Evolutionary conservation across 768 basidiomycete species (phyloP).

Genomic region (Lactarius trivialis): DNA sequence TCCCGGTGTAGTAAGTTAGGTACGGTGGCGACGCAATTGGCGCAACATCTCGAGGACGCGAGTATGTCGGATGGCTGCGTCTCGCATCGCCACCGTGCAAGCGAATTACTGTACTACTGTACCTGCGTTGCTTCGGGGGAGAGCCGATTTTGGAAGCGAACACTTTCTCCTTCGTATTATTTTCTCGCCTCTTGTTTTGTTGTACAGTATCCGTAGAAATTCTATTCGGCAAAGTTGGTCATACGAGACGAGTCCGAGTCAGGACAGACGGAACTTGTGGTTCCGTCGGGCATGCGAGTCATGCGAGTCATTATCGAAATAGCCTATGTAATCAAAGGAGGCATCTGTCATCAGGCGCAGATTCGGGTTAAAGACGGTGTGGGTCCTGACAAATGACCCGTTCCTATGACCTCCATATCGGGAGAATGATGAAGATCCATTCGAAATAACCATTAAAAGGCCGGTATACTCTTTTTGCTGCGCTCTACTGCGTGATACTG

Average conservation of each 20-base stretch:
- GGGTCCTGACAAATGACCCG: background rate
- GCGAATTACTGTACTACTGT: background rate
- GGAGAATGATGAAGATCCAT: background rate
- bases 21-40: background rate
- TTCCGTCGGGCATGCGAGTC: background rate
- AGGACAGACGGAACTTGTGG: background rate
- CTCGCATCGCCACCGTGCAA: background rate
- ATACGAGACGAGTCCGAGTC: background rate
- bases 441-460: background rate
- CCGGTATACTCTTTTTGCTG: too few species aligned
- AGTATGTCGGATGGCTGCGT: background rate
- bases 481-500: background rate
- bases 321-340: background rate
- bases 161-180: background rate
- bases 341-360: slow-evolving; percentile 9
- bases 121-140: slow-evolving; percentile 8
- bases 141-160: slow-evolving; percentile 14
- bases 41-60: background rate
- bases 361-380: background rate
- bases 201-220: slow-evolving; percentile 11
- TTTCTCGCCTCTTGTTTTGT: background rate
- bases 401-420: background rate
- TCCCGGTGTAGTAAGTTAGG: background rate
- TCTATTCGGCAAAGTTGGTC: background rate
- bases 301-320: background rate